phyloP scores from a whole-genome alignment of 1,139 yeast species.

The Taphrina confusa region DNA sequence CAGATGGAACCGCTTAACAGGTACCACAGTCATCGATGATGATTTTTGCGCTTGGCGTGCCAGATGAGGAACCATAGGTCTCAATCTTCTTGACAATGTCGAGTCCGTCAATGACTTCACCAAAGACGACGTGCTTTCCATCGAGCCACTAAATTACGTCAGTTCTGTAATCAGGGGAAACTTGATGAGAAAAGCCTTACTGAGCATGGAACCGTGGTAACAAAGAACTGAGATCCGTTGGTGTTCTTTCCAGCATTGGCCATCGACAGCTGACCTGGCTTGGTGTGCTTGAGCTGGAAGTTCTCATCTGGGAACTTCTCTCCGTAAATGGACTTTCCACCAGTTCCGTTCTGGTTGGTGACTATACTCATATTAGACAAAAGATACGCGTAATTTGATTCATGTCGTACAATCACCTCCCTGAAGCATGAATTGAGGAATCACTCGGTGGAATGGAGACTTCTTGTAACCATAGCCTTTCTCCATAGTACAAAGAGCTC shows the following conservation, averaged over 20 bases:
- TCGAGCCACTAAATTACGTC: conserved; percentile 85
- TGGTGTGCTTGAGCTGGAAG: conserved; percentile 79
- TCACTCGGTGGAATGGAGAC: conserved; percentile 96
- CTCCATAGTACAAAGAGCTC: conserved; percentile 96
- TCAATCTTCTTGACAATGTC: conserved; percentile 93
- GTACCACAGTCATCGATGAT: conserved; percentile 78
- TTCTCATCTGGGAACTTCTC: conserved; percentile 93
- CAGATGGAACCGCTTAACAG: conserved; percentile 21
- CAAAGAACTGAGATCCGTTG: conserved; percentile 98
- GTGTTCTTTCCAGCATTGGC: conserved; percentile 99
- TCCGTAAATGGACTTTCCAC: conserved; percentile 99
- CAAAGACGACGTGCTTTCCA: conserved; percentile 98
- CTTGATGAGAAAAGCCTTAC: not conserved
- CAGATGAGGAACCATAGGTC: conserved; percentile 77
- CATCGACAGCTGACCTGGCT: conserved; percentile 96
- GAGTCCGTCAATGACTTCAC: conserved; percentile 89
- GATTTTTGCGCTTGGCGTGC: conserved; percentile 77
- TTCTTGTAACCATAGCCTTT: conserved; percentile 93
- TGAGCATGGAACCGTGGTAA: conserved; percentile 73
- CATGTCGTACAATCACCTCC: conserved; percentile 71
- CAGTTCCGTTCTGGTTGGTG: conserved; percentile 80
- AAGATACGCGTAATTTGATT: conserved; percentile 37
- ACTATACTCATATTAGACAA: conserved; percentile 6
- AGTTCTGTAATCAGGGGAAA: not conserved
- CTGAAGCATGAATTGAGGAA: conserved; percentile 94